phyloP scores from a whole-genome alignment of 345 rosid genomes.

The Bruguiera gymnorhiza region DNA sequence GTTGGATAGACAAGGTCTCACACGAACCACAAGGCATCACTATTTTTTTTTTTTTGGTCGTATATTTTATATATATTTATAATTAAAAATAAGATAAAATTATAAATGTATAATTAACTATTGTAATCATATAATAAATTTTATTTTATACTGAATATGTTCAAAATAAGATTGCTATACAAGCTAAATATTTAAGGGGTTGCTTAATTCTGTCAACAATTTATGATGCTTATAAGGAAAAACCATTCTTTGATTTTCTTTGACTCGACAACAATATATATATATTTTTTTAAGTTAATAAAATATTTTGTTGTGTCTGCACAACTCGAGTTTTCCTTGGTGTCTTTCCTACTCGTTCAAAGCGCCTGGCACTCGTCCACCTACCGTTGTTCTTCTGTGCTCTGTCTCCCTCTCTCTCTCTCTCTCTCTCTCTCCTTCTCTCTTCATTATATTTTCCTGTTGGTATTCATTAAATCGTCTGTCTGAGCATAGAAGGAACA shows the following conservation, averaged over 20 bases:
- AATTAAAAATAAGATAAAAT: too few relatives aligned
- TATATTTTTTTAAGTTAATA: neutral
- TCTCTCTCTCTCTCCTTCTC: slow-evolving; percentile 11
- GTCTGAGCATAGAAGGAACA: slow-evolving; percentile 29
- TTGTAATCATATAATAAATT: too few relatives aligned
- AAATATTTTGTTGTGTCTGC: neutral
- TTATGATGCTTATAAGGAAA: neutral
- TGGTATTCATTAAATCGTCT: slow-evolving; percentile 7
- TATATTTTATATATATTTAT: too few relatives aligned
- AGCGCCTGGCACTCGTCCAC: slow-evolving; percentile 21
- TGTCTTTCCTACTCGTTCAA: slow-evolving; percentile 27
- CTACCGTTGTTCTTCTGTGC: slow-evolving; percentile 3
- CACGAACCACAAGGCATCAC: too few relatives aligned
- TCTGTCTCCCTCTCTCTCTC: too few relatives aligned
- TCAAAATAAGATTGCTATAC: too few relatives aligned
- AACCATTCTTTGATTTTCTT: slow-evolving; percentile 26
- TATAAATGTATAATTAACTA: too few relatives aligned
- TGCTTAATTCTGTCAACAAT: too few relatives aligned
- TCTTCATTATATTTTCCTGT: neutral
- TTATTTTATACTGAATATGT: too few relatives aligned
- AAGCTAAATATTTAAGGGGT: too few relatives aligned
- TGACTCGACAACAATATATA: slow-evolving; percentile 13
- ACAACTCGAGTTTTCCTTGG: slow-evolving; percentile 19
- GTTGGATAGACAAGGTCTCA: too few relatives aligned
- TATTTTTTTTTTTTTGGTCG: too few relatives aligned